A percentile compares a stretch with the other conserved stretches of the same genome.
Evolutionary conservation across 768 basidiomycete genomes (phyloP).

Genomic region (Cystobasidiopsis lactophilus): DNA sequence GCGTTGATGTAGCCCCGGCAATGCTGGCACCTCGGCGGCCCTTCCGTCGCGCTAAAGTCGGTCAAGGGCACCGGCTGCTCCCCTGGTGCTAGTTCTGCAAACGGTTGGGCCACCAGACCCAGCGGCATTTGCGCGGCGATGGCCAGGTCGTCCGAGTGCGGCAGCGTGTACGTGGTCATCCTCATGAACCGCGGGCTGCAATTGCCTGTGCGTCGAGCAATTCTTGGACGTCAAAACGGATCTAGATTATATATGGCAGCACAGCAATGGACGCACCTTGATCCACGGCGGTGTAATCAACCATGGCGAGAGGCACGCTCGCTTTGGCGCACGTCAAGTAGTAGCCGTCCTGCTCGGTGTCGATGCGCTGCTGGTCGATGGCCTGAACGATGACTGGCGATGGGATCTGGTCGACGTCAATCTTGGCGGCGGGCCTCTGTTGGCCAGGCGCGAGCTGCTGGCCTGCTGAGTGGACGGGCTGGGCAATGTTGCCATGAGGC

Average conservation of each 20-base stretch:
- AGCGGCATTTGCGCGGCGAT: conserved; percentile 65
- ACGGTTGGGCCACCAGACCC: conserved; percentile 67
- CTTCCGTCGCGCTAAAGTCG: conserved; percentile 39
- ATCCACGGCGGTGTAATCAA: conserved; percentile 72
- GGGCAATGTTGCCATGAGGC: no score
- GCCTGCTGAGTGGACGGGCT: no score
- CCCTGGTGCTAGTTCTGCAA: conserved; percentile 45
- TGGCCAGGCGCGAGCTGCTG: no score
- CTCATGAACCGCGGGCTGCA: conserved; percentile 78
- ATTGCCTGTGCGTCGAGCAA: conserved; percentile 36
- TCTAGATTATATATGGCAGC: not conserved
- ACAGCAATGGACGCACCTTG: conserved; percentile 38
- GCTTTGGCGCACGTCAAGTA: conserved; percentile 44
- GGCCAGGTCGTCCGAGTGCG: conserved; percentile 53
- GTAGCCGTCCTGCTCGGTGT: conserved; percentile 45
- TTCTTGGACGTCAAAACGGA: not conserved
- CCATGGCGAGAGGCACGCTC: conserved; percentile 54
- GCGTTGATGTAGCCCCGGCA: conserved; percentile 86
- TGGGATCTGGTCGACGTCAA: conserved; percentile 78
- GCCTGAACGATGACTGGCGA: conserved; percentile 63
- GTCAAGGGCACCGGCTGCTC: conserved; percentile 65
- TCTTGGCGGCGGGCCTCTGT: conserved; percentile 19
- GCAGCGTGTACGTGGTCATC: conserved; percentile 72
- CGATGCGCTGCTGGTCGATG: conserved; percentile 38
- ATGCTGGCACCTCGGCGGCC: conserved; percentile 60